Evolutionary conservation across 805 yeast species (phyloP).

Genomic region (Saturnispora bothae): DNA sequence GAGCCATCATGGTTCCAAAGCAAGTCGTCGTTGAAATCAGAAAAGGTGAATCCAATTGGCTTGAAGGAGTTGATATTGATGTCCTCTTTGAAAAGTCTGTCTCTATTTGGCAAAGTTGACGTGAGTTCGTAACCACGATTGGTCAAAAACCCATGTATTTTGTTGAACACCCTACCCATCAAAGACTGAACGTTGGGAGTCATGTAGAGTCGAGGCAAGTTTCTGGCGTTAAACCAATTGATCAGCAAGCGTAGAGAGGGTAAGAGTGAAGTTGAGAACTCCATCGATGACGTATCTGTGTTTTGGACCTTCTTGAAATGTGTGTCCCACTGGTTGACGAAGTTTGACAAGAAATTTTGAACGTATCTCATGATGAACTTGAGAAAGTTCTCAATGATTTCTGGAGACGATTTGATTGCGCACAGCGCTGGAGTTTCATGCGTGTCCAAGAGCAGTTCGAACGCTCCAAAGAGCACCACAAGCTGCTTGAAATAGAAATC

Average conservation of each 20-base stretch:
- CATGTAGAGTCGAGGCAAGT: constrained; percentile 28
- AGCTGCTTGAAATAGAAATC: constrained; percentile 30
- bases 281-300: constrained; percentile 5
- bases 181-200: no score
- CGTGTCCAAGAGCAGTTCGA: constrained; percentile 24
- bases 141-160: no score
- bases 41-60: constrained; percentile 42
- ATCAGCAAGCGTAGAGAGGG: constrained; percentile 39
- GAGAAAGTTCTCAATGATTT: constrained; percentile 25
- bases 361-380: constrained; percentile 34
- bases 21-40: no score
- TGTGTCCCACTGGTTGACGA: background rate
- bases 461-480: constrained; percentile 30
- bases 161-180: no score
- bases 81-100: constrained; percentile 54
- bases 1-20: constrained; percentile 22
- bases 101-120: constrained; percentile 39
- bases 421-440: constrained; percentile 17
- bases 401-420: constrained; percentile 16
- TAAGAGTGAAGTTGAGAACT: constrained; percentile 21
- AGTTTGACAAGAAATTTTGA: constrained; percentile 21
- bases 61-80: constrained; percentile 49
- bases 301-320: background rate
- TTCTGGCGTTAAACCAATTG: constrained; percentile 48
- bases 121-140: no score